A percentile compares a stretch with the other conserved stretches of the same genome.
phyloP scores from a whole-genome alignment of 306 rosid species.

The Alnus glutinosa region DNA sequence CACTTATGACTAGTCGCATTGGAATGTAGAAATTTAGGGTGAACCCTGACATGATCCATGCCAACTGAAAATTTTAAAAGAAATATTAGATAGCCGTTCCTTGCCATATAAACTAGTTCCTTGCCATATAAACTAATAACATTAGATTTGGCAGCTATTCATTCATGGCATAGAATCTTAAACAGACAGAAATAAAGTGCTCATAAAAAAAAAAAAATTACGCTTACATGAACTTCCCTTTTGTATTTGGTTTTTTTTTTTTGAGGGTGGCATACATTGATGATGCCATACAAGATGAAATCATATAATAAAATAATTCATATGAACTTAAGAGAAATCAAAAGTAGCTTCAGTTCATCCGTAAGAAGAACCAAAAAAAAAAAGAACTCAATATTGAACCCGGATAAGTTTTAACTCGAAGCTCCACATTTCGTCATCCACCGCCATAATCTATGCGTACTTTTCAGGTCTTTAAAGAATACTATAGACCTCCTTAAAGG shows the following conservation, averaged over 20 bases:
- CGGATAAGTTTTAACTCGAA: not conserved
- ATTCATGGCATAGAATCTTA: not conserved
- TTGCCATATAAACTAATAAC: not conserved
- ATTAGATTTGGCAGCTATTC: slow-evolving; percentile 2
- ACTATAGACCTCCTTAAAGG: not conserved
- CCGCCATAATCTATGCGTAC: not conserved
- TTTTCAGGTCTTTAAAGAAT: not conserved
- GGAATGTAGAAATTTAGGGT: slow-evolving; percentile 95
- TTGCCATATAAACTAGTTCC: slow-evolving; percentile 20
- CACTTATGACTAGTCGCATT: slow-evolving; percentile 99
- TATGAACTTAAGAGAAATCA: not conserved
- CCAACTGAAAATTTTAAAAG: slow-evolving; percentile 67
- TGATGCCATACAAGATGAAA: slow-evolving; percentile 4
- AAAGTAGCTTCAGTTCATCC: slow-evolving; percentile 10
- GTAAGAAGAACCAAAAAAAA: too few relatives aligned
- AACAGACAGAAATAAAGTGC: not conserved
- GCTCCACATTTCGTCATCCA: not conserved
- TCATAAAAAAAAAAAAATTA: not conserved
- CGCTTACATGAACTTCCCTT: not conserved
- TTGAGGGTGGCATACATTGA: not conserved
- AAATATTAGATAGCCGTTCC: slow-evolving; percentile 19
- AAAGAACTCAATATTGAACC: not conserved
- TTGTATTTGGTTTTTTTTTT: not conserved
- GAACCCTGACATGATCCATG: slow-evolving; percentile 95
- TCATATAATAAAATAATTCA: not conserved